phyloP scores from a whole-genome alignment of 169 alveolate species.

The Eimeria sp. region DNA sequence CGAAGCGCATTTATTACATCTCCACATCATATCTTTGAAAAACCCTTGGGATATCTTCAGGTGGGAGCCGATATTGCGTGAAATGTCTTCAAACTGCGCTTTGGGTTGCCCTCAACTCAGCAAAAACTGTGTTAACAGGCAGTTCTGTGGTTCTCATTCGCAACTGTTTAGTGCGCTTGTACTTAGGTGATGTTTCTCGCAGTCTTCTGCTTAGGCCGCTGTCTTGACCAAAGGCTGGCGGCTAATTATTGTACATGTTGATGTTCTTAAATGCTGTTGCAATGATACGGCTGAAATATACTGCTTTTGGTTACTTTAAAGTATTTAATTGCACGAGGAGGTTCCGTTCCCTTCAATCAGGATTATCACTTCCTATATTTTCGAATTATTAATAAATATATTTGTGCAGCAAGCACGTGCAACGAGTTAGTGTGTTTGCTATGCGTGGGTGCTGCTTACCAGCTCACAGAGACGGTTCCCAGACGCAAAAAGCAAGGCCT shows the following conservation, averaged over 20 bases:
- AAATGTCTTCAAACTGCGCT: not conserved
- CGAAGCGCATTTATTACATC: not conserved
- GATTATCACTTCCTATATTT: no score
- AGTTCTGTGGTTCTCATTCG: not conserved
- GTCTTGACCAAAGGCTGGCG: no score
- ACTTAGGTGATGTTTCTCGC: not conserved
- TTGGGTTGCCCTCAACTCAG: not conserved
- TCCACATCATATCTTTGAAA: not conserved
- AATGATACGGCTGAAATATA: no score
- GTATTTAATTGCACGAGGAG: no score
- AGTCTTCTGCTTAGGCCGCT: not conserved
- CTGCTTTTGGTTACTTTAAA: no score
- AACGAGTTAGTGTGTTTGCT: not conserved
- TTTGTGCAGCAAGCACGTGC: no score
- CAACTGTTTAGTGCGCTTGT: not conserved
- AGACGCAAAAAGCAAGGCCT: conserved; percentile 4
- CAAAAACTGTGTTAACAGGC: not conserved
- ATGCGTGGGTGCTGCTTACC: not conserved
- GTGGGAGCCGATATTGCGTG: not conserved
- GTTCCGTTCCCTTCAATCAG: no score
- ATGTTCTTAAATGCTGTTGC: no score
- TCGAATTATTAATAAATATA: no score
- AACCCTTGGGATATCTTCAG: conserved; percentile 5
- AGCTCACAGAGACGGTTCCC: conserved; percentile 1
- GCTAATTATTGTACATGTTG: no score